These are phyloP conservation scores for Monotropa hypopitys DNA, from an alignment of 179 eudicot species.

Conservation along the genomic window DNA sequence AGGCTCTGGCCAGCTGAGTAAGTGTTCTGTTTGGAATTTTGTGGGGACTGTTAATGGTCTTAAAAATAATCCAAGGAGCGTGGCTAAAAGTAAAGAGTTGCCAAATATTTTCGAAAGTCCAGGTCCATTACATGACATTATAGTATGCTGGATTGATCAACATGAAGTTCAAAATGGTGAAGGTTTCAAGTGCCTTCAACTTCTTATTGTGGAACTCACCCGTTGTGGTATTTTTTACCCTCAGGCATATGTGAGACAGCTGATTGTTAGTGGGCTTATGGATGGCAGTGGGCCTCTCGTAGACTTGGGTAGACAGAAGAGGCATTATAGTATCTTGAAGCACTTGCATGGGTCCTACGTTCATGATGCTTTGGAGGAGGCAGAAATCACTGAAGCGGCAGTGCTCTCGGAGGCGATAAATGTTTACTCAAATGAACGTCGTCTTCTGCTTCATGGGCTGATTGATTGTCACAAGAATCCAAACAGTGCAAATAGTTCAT, in stretches of 20 bases:
- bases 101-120: conserved; percentile 71
- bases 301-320: conserved; percentile 39
- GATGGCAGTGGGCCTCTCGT: conserved; percentile 38
- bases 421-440: conserved; percentile 75
- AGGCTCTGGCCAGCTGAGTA: conserved; percentile 15
- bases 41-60: conserved; percentile 4
- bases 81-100: conserved; percentile 20
- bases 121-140: conserved; percentile 74
- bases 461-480: conserved; percentile 21
- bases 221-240: conserved; percentile 73
- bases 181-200: conserved; percentile 63
- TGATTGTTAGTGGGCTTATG: conserved; percentile 74
- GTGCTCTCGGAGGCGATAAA: conserved; percentile 45
- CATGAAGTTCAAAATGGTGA: conserved; percentile 68
- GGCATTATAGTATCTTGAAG: conserved; percentile 68
- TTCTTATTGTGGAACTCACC: conserved; percentile 59
- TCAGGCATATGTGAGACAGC: conserved; percentile 72
- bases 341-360: conserved; percentile 62
- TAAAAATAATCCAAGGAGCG: conserved; percentile 11
- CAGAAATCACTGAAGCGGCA: conserved; percentile 32
- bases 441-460: conserved; percentile 57
- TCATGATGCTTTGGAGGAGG: conserved; percentile 52
- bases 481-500: conserved; percentile 15
- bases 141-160: conserved; percentile 92
- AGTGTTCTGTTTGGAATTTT: conserved; percentile 12